These are phyloP conservation scores for Gnomoniopsis sp. DNA, from an alignment of 2,329 filamentous ascomycete genomes.

Conservation along the genomic window DNA sequence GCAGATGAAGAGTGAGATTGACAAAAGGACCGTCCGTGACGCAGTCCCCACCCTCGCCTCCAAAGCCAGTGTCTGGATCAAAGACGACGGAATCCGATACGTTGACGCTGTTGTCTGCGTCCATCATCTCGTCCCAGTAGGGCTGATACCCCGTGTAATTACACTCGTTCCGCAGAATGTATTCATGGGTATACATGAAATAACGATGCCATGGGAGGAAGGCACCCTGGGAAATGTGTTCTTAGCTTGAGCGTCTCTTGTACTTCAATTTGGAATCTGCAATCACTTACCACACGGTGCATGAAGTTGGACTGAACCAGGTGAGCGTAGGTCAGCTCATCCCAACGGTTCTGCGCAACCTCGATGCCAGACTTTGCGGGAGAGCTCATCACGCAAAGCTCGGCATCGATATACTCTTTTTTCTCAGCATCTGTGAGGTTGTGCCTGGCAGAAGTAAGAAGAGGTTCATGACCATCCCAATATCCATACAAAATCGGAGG, in stretches of 20 bases:
- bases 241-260: not conserved
- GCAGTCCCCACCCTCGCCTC: constrained; percentile 31
- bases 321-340: constrained; percentile 31
- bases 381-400: constrained; percentile 29
- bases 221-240: constrained; percentile 18
- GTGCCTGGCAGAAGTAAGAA: not conserved
- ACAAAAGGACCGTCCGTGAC: constrained; percentile 32
- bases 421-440: constrained; percentile 22
- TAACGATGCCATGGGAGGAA: constrained; percentile 35
- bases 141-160: constrained; percentile 22
- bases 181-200: constrained; percentile 30
- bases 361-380: constrained; percentile 23
- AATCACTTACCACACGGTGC: constrained; percentile 25
- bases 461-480: not conserved
- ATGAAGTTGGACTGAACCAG: constrained; percentile 27
- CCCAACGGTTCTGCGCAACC: constrained; percentile 27
- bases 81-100: constrained; percentile 27
- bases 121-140: constrained; percentile 34
- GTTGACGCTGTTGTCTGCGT: constrained; percentile 21
- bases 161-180: constrained; percentile 29
- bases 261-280: not conserved
- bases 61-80: constrained; percentile 29
- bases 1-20: constrained; percentile 27
- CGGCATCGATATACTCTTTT: constrained; percentile 27
- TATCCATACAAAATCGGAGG: not conserved